Evolutionary conservation across 2,329 filamentous ascomycete species (phyloP).

Genomic region (Aspergillus sergii): DNA sequence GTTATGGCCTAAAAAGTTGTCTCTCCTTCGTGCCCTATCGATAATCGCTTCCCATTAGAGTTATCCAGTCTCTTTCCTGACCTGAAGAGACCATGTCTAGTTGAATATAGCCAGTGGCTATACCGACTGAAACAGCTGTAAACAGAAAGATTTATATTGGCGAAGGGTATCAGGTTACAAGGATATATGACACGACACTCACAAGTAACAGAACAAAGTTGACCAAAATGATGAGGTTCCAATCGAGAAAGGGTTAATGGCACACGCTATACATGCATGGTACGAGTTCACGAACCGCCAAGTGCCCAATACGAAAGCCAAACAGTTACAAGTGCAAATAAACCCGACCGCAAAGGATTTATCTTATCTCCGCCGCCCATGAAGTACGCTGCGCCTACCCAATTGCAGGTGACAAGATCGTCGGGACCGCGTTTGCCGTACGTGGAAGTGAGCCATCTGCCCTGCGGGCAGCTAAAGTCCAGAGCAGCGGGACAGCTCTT

Average conservation of each 20-base stretch:
- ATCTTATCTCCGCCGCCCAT: conserved; percentile 31
- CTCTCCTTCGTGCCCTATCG: not conserved
- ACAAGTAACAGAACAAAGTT: not conserved
- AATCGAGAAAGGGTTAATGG: not conserved
- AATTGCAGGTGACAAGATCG: conserved; percentile 60
- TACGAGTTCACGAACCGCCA: not conserved
- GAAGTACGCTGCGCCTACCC: conserved; percentile 61
- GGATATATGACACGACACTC: not conserved
- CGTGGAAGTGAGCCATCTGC: conserved; percentile 50
- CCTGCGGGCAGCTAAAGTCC: conserved; percentile 72
- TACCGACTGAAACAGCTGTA: not conserved
- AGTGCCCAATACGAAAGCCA: conserved; percentile 20
- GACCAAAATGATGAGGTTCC: not conserved
- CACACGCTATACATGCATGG: not conserved
- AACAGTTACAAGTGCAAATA: conserved; percentile 10
- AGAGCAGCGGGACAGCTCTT: conserved; percentile 79
- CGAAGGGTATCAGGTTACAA: not conserved
- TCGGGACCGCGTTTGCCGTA: conserved; percentile 50
- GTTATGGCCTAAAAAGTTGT: not conserved
- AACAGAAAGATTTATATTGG: not conserved
- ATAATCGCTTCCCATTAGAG: not conserved
- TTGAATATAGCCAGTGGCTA: not conserved
- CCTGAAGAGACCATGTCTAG: not conserved
- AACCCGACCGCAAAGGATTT: not conserved
- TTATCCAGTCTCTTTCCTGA: not conserved